phyloP scores from a whole-genome alignment of 805 yeast genomes.

The Candida tibetensis region DNA sequence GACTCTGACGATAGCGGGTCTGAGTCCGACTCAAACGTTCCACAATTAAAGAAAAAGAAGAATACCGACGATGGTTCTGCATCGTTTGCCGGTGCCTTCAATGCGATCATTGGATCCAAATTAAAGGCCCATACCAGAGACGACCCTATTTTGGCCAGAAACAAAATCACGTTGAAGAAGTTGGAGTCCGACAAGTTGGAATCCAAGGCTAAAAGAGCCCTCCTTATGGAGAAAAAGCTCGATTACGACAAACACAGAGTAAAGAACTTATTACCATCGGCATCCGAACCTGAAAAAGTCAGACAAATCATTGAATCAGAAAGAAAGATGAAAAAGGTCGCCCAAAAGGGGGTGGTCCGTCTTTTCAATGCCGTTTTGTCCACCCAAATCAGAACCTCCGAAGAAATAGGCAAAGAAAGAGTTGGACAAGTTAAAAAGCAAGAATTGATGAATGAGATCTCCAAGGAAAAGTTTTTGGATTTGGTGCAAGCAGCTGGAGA shows the following conservation, averaged over 20 bases:
- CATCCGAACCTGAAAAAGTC: constrained; percentile 54
- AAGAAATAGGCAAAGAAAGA: constrained; percentile 46
- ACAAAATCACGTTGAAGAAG: constrained; percentile 64
- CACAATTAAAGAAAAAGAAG: constrained; percentile 54
- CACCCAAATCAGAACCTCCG: constrained; percentile 63
- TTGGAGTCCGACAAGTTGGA: constrained; percentile 81
- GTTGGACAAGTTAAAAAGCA: constrained; percentile 51
- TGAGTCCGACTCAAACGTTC: constrained; percentile 26
- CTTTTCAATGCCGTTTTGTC: constrained; percentile 80
- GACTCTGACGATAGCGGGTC: constrained; percentile 26
- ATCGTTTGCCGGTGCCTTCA: constrained; percentile 77
- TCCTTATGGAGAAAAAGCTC: constrained; percentile 69
- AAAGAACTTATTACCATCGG: constrained; percentile 61
- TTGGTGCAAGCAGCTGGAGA: constrained; percentile 78
- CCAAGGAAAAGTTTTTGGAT: constrained; percentile 87
- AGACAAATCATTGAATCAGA: constrained; percentile 65
- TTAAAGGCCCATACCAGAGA: constrained; percentile 84
- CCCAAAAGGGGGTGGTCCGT: constrained; percentile 84
- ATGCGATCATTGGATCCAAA: constrained; percentile 78
- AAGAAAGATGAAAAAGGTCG: constrained; percentile 67
- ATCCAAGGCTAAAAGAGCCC: constrained; percentile 69
- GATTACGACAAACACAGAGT: constrained; percentile 65
- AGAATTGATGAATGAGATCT: constrained; percentile 68
- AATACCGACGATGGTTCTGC: constrained; percentile 68
- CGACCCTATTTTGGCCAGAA: constrained; percentile 89